Percentiles rank a stretch among this genome's conserved stretches.
Conservation (phyloP, 2,329 filamentous ascomycete species). For the Trichoderma polysporum region DNA sequence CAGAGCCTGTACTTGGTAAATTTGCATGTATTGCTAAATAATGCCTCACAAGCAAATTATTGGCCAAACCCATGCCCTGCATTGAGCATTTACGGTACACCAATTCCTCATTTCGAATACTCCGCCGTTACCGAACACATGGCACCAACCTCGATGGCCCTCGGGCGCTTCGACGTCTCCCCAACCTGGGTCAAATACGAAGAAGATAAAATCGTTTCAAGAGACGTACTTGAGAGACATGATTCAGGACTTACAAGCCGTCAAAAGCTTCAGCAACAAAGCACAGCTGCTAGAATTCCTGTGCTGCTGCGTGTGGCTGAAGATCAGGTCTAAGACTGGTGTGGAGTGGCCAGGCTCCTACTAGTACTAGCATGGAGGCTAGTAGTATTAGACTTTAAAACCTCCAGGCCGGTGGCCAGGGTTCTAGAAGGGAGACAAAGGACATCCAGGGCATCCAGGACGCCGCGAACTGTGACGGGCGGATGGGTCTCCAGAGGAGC, state of each 20-base stretch:
- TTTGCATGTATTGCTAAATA: slow-evolving; percentile 9
- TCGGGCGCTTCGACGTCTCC: background rate
- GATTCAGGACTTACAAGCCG: background rate
- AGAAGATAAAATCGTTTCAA: background rate
- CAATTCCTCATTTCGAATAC: slow-evolving; percentile 3
- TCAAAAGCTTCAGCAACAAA: background rate
- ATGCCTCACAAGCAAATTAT: slow-evolving; percentile 11
- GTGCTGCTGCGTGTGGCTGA: slow-evolving; percentile 1
- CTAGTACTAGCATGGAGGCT: background rate
- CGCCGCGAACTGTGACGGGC: slow-evolving; percentile 9
- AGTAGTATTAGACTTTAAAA: slow-evolving; percentile 3
- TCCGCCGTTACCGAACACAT: background rate
- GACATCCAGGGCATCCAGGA: background rate
- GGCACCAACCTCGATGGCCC: background rate
- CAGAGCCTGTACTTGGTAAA: slow-evolving; percentile 2
- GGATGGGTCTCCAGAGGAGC: background rate
- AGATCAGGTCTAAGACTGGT: background rate
- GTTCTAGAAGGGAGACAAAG: slow-evolving; percentile 20
- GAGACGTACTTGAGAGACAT: background rate
- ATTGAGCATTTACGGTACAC: background rate
- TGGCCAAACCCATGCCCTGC: background rate
- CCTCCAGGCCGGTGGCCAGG: slow-evolving; percentile 6
- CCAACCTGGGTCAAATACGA: background rate
- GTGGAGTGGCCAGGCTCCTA: background rate
- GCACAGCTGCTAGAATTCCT: background rate